Percentiles rank a stretch among this genome's conserved stretches.
Conservation (phyloP, 164 flowering plant species). For the Liquidambar formosana region DNA sequence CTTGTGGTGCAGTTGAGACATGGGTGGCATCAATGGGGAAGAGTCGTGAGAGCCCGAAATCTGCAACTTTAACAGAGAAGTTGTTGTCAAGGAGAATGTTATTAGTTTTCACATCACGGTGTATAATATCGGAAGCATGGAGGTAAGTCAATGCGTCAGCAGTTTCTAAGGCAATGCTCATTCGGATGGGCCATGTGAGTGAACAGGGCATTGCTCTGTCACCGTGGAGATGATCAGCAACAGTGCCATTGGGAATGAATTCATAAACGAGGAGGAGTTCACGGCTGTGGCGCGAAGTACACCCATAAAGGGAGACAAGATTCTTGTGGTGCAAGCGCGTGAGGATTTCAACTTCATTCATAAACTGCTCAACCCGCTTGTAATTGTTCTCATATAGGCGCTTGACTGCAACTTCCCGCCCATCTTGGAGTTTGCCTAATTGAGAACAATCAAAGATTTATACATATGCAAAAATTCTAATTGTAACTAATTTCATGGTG, state of each 20-base stretch:
- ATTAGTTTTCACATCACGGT: constrained; percentile 75
- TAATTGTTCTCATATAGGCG: constrained; percentile 62
- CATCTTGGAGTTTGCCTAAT: constrained; percentile 66
- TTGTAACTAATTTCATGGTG: too few species aligned
- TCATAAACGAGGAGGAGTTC: constrained; percentile 84
- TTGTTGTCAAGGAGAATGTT: constrained; percentile 71
- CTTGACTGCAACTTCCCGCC: constrained; percentile 78
- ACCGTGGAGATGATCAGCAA: constrained; percentile 79
- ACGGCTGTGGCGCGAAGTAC: constrained; percentile 67
- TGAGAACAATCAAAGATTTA: background rate
- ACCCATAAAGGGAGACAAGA: constrained; percentile 75
- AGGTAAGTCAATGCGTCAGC: constrained; percentile 73
- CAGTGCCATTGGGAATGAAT: constrained; percentile 67
- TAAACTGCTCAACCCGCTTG: constrained; percentile 66
- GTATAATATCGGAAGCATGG: constrained; percentile 69
- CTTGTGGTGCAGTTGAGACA: constrained; percentile 81
- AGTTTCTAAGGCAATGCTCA: constrained; percentile 71
- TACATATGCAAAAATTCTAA: too few species aligned
- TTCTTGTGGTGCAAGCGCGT: constrained; percentile 60
- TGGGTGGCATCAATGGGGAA: constrained; percentile 68
- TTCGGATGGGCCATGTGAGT: constrained; percentile 59
- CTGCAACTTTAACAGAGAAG: constrained; percentile 74
- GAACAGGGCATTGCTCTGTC: constrained; percentile 24
- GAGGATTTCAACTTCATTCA: constrained; percentile 70
- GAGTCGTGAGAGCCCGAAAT: constrained; percentile 71